Base-by-base conservation (phyloP, 306 rosid genomes). In the Cucumis hystrix region DNA sequence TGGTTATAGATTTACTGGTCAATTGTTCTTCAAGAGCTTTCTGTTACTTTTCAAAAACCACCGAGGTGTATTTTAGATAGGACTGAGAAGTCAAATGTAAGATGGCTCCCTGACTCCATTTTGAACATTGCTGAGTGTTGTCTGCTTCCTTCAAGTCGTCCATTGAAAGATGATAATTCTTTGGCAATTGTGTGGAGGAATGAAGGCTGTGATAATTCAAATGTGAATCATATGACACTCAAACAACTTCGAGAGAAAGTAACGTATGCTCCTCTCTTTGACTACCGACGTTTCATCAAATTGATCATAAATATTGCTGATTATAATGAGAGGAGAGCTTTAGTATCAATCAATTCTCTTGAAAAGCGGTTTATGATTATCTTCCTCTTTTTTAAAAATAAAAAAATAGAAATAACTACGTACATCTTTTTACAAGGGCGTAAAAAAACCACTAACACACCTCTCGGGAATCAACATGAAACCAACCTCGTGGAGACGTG, bases 81-180 rank as follows among this genome's bases (percentile, higher is more conserved):
- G 67, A 77, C 90, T 17, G 80, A 88, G 74, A 83, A 82, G 11
- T 89, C 85, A 12, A 86, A 85, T 17, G 96, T 92, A 59, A 82
- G 84, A 12, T 91, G 97, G 97, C 89, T 93, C 79, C 97, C 91
- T 0, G 89, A 79, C 69, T 83, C 96, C 74, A 80, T 87, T 70
- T 59, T 93, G 79, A 91, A 91, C 81, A 91, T 91, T 79, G 96
- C 98, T 2, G 89, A 91, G 30, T 89, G 97, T 77, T 93, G 96
- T 83, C 80, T 93, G 85, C 83, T 84, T 39, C 88, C 97, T 30
- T 70, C 64, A 15, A 21, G 66, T 12, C 79, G 83, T 25, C 92
- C 86, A 17, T 87, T 85, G 73, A 91, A 82, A 80, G 87, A 75
- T 18, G 98, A 93, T 43, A 62, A 74, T 49, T 59, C 90, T 83